Percentiles rank a stretch among this genome's conserved stretches.
Conservation (phyloP, 306 rosid genomes). For the Pterocarpus macrocarpus region DNA sequence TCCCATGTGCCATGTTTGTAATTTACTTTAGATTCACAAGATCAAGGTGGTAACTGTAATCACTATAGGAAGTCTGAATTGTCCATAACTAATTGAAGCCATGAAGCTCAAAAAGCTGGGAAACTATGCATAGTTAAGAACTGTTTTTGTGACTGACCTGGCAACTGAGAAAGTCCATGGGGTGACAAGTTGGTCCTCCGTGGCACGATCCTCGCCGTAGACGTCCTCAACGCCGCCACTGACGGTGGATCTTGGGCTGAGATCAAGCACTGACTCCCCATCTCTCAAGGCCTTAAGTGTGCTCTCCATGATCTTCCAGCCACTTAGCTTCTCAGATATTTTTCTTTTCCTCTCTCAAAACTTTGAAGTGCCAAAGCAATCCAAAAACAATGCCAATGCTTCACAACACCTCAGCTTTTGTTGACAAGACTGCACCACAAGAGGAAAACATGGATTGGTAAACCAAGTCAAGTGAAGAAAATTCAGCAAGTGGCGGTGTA, state of each 20-base stretch:
- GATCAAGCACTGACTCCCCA: conserved; percentile 74
- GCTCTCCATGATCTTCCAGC: conserved; percentile 67
- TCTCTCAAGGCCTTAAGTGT: conserved; percentile 64
- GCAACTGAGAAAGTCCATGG: conserved; percentile 89
- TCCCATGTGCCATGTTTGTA: not conserved
- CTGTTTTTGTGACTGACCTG: conserved; percentile 55
- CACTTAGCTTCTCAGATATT: conserved; percentile 1
- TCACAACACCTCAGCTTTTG: not conserved
- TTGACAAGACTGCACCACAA: not conserved
- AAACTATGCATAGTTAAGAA: not conserved
- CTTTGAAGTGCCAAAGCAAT: too few species aligned
- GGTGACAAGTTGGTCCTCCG: conserved; percentile 79
- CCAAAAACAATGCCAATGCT: not conserved
- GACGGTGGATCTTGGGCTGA: conserved; percentile 75
- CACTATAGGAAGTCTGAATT: not conserved
- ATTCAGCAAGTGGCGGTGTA: not conserved
- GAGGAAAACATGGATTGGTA: not conserved
- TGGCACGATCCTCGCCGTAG: conserved; percentile 82
- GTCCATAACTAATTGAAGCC: not conserved
- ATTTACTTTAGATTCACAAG: not conserved
- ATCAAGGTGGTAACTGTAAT: too few species aligned
- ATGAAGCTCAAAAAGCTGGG: conserved; percentile 8
- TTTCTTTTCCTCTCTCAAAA: not conserved
- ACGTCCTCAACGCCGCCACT: conserved; percentile 80
- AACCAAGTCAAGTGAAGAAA: conserved; percentile 30